Evolutionary conservation across 1,284 basidiomycete genomes (phyloP).

Genomic region (Tetrapyrgos nigripes): DNA sequence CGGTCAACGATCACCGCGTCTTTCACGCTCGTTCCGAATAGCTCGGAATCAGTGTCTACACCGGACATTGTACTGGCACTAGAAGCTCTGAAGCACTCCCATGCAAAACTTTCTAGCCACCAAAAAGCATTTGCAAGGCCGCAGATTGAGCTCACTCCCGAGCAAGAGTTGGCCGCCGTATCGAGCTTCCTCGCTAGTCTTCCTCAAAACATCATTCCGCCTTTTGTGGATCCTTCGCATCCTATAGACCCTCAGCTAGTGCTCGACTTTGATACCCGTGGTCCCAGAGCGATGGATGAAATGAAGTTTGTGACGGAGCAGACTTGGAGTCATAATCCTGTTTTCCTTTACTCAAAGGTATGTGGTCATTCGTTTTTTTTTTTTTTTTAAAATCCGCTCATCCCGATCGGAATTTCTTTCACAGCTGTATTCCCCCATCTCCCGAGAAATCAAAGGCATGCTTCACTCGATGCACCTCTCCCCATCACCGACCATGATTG

Average conservation of each 20-base stretch:
- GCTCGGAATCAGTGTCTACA: neutral
- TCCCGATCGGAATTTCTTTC: neutral
- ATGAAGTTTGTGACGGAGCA: constrained; percentile 60
- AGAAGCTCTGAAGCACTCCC: constrained; percentile 9
- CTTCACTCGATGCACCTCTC: constrained; percentile 65
- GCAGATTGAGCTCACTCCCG: constrained; percentile 52
- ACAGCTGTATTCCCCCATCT: constrained; percentile 65
- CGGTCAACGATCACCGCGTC: constrained; percentile 8
- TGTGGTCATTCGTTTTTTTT: constrained; percentile 26
- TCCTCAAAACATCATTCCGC: constrained; percentile 80
- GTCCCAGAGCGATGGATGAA: constrained; percentile 60
- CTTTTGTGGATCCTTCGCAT: constrained; percentile 62
- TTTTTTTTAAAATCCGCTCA: neutral
- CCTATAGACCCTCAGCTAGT: constrained; percentile 82
- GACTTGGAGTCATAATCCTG: constrained; percentile 77
- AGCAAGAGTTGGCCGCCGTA: constrained; percentile 81
- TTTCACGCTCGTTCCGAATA: neutral
- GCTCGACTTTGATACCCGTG: constrained; percentile 82
- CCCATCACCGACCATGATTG: constrained; percentile 75
- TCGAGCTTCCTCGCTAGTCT: constrained; percentile 81
- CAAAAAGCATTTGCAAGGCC: constrained; percentile 19
- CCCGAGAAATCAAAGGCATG: constrained; percentile 72
- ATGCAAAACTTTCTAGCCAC: neutral
- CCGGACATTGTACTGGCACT: constrained; percentile 1
- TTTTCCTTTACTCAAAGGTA: constrained; percentile 82